A percentile compares a stretch with the other conserved stretches of the same genome.
phyloP scores from a whole-genome alignment of 148 eudicot genomes.

The Limonium bicolor region DNA sequence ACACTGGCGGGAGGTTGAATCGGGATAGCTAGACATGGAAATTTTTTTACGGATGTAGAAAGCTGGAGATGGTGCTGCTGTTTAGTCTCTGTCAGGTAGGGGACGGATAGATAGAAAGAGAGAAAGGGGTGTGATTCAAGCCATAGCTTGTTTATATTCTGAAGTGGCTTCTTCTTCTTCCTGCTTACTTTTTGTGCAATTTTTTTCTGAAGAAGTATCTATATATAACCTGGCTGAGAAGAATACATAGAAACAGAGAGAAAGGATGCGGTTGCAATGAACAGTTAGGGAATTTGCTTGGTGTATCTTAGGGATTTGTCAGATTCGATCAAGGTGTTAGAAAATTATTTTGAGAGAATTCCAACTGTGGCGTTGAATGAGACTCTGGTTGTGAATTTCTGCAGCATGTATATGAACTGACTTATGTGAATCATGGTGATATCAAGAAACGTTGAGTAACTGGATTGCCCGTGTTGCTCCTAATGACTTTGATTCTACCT shows the following conservation, averaged over 20 bases:
- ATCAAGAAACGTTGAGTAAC: constrained; percentile 58
- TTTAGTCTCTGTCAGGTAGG: too few species aligned
- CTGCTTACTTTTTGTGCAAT: too few species aligned
- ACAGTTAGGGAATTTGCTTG: constrained; percentile 77
- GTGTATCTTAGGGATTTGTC: constrained; percentile 93
- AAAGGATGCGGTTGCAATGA: constrained; percentile 53
- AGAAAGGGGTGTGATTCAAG: too few species aligned
- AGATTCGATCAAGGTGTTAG: constrained; percentile 75
- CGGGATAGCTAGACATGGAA: too few species aligned
- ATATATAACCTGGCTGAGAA: too few species aligned
- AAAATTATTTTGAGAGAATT: constrained; percentile 66
- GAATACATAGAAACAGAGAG: constrained; percentile 64
- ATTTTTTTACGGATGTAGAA: too few species aligned
- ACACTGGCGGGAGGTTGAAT: too few species aligned
- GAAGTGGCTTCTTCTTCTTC: too few species aligned
- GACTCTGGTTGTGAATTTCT: constrained; percentile 70
- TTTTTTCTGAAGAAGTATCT: too few species aligned
- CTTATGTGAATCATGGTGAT: constrained; percentile 74
- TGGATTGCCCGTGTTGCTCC: constrained; percentile 92
- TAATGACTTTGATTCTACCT: constrained; percentile 78
- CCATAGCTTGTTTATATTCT: too few species aligned
- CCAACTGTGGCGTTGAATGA: constrained; percentile 70
- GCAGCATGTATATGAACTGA: constrained; percentile 96
- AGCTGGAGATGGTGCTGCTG: too few species aligned
- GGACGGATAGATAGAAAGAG: too few species aligned